Percentiles rank a stretch among this genome's conserved stretches.
Evolutionary conservation across 805 yeast species (phyloP).

Genomic region (Nakazawaea laoshanensis): DNA sequence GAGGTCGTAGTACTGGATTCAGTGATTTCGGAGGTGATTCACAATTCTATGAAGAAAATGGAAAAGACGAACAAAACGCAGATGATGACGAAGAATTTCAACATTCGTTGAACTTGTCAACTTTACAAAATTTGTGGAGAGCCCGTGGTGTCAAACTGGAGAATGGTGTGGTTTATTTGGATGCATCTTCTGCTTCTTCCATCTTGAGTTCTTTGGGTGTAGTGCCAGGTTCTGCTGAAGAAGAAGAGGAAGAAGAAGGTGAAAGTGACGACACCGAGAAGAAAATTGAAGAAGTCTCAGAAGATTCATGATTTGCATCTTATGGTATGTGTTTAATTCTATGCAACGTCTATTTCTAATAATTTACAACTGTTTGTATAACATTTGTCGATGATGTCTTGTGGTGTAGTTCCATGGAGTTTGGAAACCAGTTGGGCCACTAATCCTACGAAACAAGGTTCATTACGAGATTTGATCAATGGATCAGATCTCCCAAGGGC

Average conservation of each 20-base stretch:
- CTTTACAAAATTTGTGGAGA: conserved; percentile 31
- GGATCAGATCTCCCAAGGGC: conserved; percentile 27
- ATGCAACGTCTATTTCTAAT: conserved; percentile 23
- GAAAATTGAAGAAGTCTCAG: conserved; percentile 10
- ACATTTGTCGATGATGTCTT: conserved; percentile 36
- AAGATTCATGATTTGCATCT: neutral
- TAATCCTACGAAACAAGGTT: conserved; percentile 79
- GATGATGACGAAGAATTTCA: conserved; percentile 24
- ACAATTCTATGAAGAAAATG: no score
- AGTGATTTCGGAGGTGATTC: conserved; percentile 12
- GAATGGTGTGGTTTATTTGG: conserved; percentile 59
- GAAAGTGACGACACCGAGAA: conserved; percentile 18
- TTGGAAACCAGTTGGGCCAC: conserved; percentile 66
- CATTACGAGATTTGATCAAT: conserved; percentile 78
- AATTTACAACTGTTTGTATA: conserved; percentile 43
- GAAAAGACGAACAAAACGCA: conserved; percentile 9
- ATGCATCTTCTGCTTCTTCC: conserved; percentile 55
- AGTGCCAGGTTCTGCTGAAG: conserved; percentile 22
- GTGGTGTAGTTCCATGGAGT: conserved; percentile 28
- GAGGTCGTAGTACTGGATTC: conserved; percentile 14
- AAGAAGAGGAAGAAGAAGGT: conserved; percentile 19
- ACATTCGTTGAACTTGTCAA: conserved; percentile 18
- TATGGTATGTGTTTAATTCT: neutral
- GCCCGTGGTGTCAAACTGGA: conserved; percentile 41
- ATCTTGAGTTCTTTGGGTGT: conserved; percentile 44